Evolutionary conservation across 768 basidiomycete species (phyloP).

Genomic region (Rhodosporidiobolus sp.): DNA sequence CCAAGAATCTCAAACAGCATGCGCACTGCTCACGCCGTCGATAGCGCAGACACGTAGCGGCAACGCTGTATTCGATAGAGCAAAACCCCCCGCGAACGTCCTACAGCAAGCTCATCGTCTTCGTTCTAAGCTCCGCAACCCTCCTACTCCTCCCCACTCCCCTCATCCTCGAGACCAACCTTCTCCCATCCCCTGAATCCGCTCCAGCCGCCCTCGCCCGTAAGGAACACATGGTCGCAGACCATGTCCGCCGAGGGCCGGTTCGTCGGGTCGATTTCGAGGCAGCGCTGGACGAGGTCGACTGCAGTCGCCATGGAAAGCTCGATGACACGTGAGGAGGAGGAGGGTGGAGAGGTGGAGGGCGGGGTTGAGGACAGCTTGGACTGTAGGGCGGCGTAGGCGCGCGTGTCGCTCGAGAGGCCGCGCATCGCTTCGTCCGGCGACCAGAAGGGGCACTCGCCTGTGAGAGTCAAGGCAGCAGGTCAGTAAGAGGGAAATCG

Average conservation of each 20-base stretch:
- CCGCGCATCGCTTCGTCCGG: slow-evolving; percentile 70
- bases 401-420: slow-evolving; percentile 34
- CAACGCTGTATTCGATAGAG: no score
- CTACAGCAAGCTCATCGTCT: no score
- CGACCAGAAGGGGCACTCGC: slow-evolving; percentile 87
- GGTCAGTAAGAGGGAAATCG: background rate
- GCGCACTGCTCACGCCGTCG: no score
- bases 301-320: slow-evolving; percentile 80
- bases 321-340: slow-evolving; percentile 53
- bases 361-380: slow-evolving; percentile 43
- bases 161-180: slow-evolving; percentile 3
- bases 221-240: slow-evolving; percentile 73
- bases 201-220: slow-evolving; percentile 73
- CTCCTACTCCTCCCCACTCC: background rate
- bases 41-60: no score
- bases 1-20: no score
- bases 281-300: slow-evolving; percentile 74
- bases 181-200: slow-evolving; percentile 26
- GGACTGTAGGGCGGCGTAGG: slow-evolving; percentile 37
- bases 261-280: slow-evolving; percentile 70
- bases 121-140: no score
- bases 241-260: slow-evolving; percentile 85
- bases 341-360: slow-evolving; percentile 56
- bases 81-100: no score
- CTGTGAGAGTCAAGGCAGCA: slow-evolving; percentile 50